Base-by-base conservation (phyloP, 2,329 filamentous ascomycete species). In the Coccinonectria pachysandricola region DNA sequence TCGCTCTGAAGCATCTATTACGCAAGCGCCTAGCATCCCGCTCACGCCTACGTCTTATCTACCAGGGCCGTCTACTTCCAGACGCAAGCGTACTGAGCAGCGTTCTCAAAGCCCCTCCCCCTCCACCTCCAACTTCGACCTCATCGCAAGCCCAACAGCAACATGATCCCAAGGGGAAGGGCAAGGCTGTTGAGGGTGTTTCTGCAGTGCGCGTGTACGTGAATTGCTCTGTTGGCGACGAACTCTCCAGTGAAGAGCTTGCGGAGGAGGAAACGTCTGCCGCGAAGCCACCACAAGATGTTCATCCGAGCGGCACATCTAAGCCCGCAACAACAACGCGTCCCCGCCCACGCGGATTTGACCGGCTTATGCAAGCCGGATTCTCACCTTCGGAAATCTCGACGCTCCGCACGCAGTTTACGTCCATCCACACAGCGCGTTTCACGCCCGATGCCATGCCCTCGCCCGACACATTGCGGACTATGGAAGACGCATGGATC, bases 401-500 rank as follows among this genome's bases (percentile, higher is more conserved):
- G 25, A 76, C 80, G 24, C 68, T 98, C 9, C 75, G 91, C 12
- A 74, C 86, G 12, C 88, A 96, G 53, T 98, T 96, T 56, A 71
- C 84, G 21, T 79, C 80, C 22, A 82, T 94, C 36, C 82, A 93
- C 47, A 73, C 79, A 15, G 72, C 79, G 38, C 79, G 80, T 14
- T 84, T 83, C 50, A 92, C 86, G 1, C 85, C 85, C 0, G 87
- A 94, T 50, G 82, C 81, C 0, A 84, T 94, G 79, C 88, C 88
- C 1, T 77, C 73, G 8, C 80, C 83, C 1, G 68, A 79, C 35
- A 71, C 78, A 15, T 62, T 95, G 43, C 75, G 84, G 9, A 64
- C 71, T 12, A 69, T 95, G 49, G 88, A 96, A 53, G 88, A 96
- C 46, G 65, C 75, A 8, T 96, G 88, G 88, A 79, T 96, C 36